phyloP scores from a whole-genome alignment of 768 basidiomycete genomes.

The Epithele typhae region DNA sequence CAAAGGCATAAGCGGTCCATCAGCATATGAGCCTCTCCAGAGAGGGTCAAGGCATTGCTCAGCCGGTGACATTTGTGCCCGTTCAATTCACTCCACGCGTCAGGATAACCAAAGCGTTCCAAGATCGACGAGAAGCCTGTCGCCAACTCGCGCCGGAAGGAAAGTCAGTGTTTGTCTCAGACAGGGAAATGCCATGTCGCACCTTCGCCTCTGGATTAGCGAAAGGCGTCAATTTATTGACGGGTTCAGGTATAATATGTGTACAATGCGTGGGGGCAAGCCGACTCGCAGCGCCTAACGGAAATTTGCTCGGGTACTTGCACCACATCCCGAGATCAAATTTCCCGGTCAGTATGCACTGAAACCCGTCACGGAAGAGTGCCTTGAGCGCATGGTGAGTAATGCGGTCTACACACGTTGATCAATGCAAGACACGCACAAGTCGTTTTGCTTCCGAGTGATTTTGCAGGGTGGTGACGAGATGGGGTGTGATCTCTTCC shows the following conservation, averaged over 20 bases:
- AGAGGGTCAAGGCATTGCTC: background rate
- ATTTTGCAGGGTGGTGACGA: too few relatives aligned
- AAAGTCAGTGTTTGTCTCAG: background rate
- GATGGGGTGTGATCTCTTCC: too few relatives aligned
- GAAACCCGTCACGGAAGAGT: background rate
- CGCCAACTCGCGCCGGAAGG: background rate
- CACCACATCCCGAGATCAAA: background rate
- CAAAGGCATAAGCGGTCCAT: background rate
- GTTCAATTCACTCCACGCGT: background rate
- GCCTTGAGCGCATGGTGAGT: constrained; percentile 17
- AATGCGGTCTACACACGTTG: too few relatives aligned
- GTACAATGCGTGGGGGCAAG: background rate
- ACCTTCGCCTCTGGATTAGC: background rate
- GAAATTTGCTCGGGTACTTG: background rate
- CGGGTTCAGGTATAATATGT: background rate
- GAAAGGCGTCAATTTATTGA: background rate
- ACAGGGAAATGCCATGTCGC: background rate
- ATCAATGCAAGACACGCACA: too few relatives aligned
- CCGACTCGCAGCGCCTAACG: too few relatives aligned
- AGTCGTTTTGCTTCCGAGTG: too few relatives aligned
- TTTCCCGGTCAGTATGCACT: background rate
- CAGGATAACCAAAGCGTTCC: background rate
- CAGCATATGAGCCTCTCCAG: background rate
- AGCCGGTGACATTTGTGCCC: background rate
- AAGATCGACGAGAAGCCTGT: background rate